Conservation (phyloP, 75 land plant species). For the Isoetes taiwanensis region DNA sequence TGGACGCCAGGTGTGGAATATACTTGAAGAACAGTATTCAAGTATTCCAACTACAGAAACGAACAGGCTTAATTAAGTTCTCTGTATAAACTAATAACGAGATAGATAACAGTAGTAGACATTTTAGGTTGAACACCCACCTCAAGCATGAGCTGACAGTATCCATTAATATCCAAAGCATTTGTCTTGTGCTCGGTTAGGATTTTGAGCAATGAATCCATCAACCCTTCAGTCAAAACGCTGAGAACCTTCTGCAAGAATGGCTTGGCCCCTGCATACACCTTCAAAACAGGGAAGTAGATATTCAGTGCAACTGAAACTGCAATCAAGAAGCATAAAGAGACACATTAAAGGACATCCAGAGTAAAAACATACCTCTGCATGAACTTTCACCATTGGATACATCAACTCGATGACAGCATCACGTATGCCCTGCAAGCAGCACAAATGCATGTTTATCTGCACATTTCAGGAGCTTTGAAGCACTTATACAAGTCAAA, state of each 20-base stretch:
- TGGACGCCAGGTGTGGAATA: conserved; percentile 67
- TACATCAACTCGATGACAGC: conserved; percentile 82
- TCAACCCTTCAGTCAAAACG: conserved; percentile 69
- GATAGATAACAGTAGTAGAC: background rate
- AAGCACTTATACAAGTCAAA: no score
- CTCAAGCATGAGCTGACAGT: conserved; percentile 95
- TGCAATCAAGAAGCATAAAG: background rate
- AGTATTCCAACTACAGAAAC: conserved; percentile 69
- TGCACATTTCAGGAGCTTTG: no score
- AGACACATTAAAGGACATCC: background rate
- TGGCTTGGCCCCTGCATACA: conserved; percentile 82
- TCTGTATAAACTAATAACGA: background rate
- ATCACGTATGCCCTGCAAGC: conserved; percentile 93
- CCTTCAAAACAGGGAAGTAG: conserved; percentile 34
- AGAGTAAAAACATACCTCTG: conserved; percentile 52
- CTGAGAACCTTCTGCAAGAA: conserved; percentile 63
- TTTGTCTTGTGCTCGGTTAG: conserved; percentile 50
- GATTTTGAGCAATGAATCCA: conserved; percentile 66
- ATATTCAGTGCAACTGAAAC: background rate
- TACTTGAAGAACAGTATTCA: conserved; percentile 62
- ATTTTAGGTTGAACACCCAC: conserved; percentile 17
- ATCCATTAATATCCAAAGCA: conserved; percentile 78
- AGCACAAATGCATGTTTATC: no score
- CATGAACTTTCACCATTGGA: conserved; percentile 81
- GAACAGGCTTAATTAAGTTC: background rate